A percentile compares a stretch with the other conserved stretches of the same genome.
These are phyloP conservation scores for Crataegus laevigata DNA, from an alignment of 306 rosid species.

Conservation along the genomic window DNA sequence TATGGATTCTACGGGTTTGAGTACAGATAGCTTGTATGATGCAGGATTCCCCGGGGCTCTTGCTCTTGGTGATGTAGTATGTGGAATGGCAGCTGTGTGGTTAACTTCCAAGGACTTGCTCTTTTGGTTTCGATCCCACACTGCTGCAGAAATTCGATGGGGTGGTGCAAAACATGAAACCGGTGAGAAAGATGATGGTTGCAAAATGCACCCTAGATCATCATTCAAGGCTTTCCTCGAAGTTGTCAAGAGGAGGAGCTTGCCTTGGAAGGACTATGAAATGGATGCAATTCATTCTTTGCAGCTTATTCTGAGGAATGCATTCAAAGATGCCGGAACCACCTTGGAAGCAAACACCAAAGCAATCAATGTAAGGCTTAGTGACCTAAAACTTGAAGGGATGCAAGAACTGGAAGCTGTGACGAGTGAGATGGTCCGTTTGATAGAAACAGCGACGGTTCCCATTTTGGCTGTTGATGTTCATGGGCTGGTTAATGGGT, in stretches of 20 bases:
- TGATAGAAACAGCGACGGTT: conserved; percentile 90
- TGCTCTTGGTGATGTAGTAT: conserved; percentile 58
- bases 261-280: conserved; percentile 90
- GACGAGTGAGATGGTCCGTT: conserved; percentile 89
- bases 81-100: conserved; percentile 96
- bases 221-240: conserved; percentile 97
- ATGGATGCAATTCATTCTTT: conserved; percentile 98
- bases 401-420: conserved; percentile 88
- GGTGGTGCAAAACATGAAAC: conserved; percentile 92
- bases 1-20: conserved; percentile 88
- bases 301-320: conserved; percentile 87
- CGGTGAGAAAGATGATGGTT: conserved; percentile 66
- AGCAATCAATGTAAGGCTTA: conserved; percentile 47
- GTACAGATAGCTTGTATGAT: conserved; percentile 90
- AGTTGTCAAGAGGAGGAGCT: conserved; percentile 71
- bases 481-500: conserved; percentile 76
- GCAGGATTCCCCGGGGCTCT: conserved; percentile 78
- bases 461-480: conserved; percentile 90
- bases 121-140: conserved; percentile 85
- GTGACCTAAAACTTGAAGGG: conserved; percentile 73
- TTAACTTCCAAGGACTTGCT: conserved; percentile 62
- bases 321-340: conserved; percentile 50
- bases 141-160: conserved; percentile 89
- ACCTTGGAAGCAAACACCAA: conserved; percentile 23
- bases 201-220: conserved; percentile 93